Conservation (phyloP, 805 yeast species). For the Candida germanica region DNA sequence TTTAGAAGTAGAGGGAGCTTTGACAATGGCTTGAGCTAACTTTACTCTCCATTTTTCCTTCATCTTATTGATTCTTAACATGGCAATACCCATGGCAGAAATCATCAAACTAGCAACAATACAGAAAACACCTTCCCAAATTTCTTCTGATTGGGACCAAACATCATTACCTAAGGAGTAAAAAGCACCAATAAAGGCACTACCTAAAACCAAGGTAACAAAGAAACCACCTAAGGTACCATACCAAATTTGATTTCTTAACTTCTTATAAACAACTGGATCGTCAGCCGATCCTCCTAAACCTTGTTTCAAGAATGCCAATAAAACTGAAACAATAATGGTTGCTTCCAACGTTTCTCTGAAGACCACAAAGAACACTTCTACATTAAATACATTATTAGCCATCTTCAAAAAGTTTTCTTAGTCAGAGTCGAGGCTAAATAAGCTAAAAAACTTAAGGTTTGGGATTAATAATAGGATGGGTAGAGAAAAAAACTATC, state of each 20-base stretch:
- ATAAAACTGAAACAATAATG: constrained; percentile 81
- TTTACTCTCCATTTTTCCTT: constrained; percentile 95
- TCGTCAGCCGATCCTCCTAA: constrained; percentile 55
- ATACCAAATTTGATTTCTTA: constrained; percentile 80
- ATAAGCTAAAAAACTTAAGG: neutral
- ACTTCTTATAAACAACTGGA: constrained; percentile 54
- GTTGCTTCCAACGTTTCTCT: constrained; percentile 94
- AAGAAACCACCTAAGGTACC: constrained; percentile 74
- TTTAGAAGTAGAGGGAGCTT: constrained; percentile 51
- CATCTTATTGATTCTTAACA: constrained; percentile 94
- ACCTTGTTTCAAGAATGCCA: constrained; percentile 89
- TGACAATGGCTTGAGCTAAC: constrained; percentile 78
- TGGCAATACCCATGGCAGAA: constrained; percentile 90
- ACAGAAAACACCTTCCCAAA: constrained; percentile 96
- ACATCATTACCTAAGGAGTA: constrained; percentile 77
- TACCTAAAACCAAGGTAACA: constrained; percentile 79
- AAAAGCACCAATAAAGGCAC: constrained; percentile 92
- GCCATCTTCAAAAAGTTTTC: neutral
- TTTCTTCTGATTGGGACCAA: constrained; percentile 82
- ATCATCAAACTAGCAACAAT: constrained; percentile 86
- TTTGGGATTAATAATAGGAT: neutral
- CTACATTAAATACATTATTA: constrained; percentile 57
- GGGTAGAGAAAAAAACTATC: constrained; percentile 1
- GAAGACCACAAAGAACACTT: constrained; percentile 83
- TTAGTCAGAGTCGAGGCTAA: constrained; percentile 3